These are phyloP conservation scores for Shiraia sp. DNA, from an alignment of 2,329 filamentous ascomycete species.

Conservation along the genomic window DNA sequence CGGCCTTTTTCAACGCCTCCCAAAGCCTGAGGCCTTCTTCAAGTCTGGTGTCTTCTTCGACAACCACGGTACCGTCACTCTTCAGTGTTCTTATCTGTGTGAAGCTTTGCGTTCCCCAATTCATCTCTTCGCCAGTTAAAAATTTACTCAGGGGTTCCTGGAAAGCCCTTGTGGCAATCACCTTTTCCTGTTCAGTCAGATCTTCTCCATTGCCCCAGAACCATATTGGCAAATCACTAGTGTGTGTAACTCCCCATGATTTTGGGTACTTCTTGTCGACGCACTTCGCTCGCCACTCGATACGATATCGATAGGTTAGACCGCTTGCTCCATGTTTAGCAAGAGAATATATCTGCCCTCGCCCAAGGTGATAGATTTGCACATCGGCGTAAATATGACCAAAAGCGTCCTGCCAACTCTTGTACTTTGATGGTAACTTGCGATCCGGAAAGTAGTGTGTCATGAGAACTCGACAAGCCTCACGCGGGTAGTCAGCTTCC, in stretches of 20 bases:
- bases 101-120: constrained; percentile 44
- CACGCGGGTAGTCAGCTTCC: constrained; percentile 56
- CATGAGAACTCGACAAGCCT: constrained; percentile 50
- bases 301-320: constrained; percentile 57
- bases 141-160: constrained; percentile 47
- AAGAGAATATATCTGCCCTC: constrained; percentile 55
- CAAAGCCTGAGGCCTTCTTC: constrained; percentile 55
- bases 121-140: constrained; percentile 45
- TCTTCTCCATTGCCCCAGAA: constrained; percentile 56
- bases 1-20: constrained; percentile 42
- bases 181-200: constrained; percentile 51
- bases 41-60: constrained; percentile 53
- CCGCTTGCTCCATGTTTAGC: constrained; percentile 48
- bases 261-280: constrained; percentile 48
- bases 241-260: constrained; percentile 59
- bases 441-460: constrained; percentile 49
- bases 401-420: constrained; percentile 57
- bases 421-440: constrained; percentile 44
- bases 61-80: constrained; percentile 50
- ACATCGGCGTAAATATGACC: constrained; percentile 61
- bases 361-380: constrained; percentile 58
- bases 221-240: constrained; percentile 59
- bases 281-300: constrained; percentile 58
- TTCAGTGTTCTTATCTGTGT: constrained; percentile 51
- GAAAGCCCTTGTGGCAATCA: constrained; percentile 42